These are phyloP conservation scores for Leccinum proliferum DNA, from an alignment of 1,284 basidiomycete genomes.

Conservation along the genomic window DNA sequence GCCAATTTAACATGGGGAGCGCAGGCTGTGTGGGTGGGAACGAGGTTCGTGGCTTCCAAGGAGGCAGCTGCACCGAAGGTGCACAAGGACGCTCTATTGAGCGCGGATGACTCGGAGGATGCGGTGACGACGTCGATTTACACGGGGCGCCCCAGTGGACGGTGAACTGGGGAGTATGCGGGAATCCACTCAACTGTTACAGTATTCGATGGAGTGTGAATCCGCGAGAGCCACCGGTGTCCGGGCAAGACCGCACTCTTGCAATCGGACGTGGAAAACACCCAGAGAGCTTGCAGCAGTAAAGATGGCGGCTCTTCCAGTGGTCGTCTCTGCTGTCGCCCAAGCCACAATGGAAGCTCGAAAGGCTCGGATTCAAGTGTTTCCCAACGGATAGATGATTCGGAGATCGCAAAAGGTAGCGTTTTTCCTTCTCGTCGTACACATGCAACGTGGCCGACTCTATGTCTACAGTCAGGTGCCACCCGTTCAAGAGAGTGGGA, in stretches of 20 bases:
- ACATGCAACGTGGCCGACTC: constrained; percentile 2
- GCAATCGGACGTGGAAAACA: constrained; percentile 11
- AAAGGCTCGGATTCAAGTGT: constrained; percentile 1
- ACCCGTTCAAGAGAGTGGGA: too few relatives aligned
- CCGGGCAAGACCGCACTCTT: constrained; percentile 19
- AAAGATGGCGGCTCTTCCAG: constrained; percentile 7
- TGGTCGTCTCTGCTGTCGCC: not conserved
- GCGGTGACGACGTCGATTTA: constrained; percentile 78
- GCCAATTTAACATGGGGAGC: constrained; percentile 84
- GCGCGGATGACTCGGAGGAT: constrained; percentile 53
- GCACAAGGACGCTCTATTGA: constrained; percentile 74
- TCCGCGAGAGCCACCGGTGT: constrained; percentile 13
- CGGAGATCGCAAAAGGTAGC: constrained; percentile 10
- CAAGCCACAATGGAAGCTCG: constrained; percentile 5
- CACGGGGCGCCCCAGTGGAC: constrained; percentile 68
- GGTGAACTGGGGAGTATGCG: constrained; percentile 6
- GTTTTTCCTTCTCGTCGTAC: not conserved
- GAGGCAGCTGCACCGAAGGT: constrained; percentile 79
- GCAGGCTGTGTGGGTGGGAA: constrained; percentile 74
- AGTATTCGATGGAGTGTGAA: constrained; percentile 12
- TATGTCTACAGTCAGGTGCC: not conserved
- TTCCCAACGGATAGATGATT: not conserved
- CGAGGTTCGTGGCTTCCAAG: constrained; percentile 79
- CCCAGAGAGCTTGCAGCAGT: constrained; percentile 10
- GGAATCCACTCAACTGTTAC: constrained; percentile 6